These are phyloP conservation scores for Fusarium euwallaceae DNA, from an alignment of 2,329 filamentous ascomycete species.

Conservation along the genomic window DNA sequence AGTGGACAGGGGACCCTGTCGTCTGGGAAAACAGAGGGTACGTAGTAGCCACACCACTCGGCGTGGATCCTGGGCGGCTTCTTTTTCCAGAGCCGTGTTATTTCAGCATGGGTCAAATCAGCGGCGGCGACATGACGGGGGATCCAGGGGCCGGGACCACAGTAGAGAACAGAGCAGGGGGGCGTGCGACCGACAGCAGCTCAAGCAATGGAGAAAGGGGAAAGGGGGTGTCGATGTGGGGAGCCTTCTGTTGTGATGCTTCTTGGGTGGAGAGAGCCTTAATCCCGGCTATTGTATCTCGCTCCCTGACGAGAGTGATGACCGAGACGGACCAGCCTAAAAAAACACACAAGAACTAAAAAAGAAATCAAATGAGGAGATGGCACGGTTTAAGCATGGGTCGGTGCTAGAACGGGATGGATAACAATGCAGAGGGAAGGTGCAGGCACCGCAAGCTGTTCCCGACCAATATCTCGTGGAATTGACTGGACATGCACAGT, in stretches of 20 bases:
- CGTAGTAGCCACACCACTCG: constrained; percentile 29
- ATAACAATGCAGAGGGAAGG: constrained; percentile 11
- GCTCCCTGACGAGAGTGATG: constrained; percentile 38
- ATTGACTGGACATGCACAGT: background rate
- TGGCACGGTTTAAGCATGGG: background rate
- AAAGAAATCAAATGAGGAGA: constrained; percentile 15
- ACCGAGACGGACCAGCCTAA: constrained; percentile 28
- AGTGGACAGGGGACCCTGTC: constrained; percentile 14
- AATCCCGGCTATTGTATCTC: constrained; percentile 31
- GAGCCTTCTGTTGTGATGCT: constrained; percentile 23
- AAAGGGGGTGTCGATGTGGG: constrained; percentile 32
- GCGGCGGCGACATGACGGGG: constrained; percentile 14
- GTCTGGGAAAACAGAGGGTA: constrained; percentile 11
- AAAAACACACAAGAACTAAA: constrained; percentile 22
- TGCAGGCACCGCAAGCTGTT: constrained; percentile 10
- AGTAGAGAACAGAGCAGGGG: constrained; percentile 1
- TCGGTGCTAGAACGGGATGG: constrained; percentile 23
- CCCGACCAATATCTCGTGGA: background rate
- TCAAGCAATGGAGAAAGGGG: constrained; percentile 4
- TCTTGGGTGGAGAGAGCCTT: constrained; percentile 22
- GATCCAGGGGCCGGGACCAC: constrained; percentile 18
- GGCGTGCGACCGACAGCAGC: constrained; percentile 4
- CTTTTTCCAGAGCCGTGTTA: constrained; percentile 26
- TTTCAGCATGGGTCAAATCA: constrained; percentile 37
- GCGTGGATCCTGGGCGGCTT: constrained; percentile 17